Conservation (phyloP, 345 rosid species). For the Ceriops decandra region DNA sequence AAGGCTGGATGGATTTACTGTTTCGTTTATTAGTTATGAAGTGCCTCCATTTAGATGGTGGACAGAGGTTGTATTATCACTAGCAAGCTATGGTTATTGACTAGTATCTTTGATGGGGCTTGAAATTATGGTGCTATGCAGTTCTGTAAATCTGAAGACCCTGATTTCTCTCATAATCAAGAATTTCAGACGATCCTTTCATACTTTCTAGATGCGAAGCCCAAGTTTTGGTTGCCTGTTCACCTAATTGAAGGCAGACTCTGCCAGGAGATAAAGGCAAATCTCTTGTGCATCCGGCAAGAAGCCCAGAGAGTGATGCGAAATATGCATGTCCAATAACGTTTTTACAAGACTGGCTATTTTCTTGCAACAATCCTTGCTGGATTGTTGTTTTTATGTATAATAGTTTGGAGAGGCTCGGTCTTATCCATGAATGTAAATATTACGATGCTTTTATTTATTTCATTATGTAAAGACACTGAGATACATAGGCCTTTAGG, state of each 20-base stretch:
- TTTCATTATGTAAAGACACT: no score
- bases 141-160: constrained; percentile 30
- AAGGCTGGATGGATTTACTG: background rate
- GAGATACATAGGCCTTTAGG: no score
- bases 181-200: constrained; percentile 57
- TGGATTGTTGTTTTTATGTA: background rate
- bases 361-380: background rate
- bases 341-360: background rate
- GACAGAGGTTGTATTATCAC: background rate
- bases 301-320: constrained; percentile 45
- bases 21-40: background rate
- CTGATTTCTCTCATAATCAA: constrained; percentile 27
- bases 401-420: no score
- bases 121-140: constrained; percentile 23
- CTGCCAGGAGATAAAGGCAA: constrained; percentile 60
- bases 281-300: constrained; percentile 60
- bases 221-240: constrained; percentile 81
- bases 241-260: constrained; percentile 76
- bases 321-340: constrained; percentile 10
- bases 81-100: background rate
- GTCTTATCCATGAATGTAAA: no score
- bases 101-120: background rate
- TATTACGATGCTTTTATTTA: no score
- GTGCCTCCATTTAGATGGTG: background rate
- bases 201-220: constrained; percentile 63